Evolutionary conservation across 2,329 filamentous ascomycete genomes (phyloP).

Genomic region (Fusarium avenaceum): DNA sequence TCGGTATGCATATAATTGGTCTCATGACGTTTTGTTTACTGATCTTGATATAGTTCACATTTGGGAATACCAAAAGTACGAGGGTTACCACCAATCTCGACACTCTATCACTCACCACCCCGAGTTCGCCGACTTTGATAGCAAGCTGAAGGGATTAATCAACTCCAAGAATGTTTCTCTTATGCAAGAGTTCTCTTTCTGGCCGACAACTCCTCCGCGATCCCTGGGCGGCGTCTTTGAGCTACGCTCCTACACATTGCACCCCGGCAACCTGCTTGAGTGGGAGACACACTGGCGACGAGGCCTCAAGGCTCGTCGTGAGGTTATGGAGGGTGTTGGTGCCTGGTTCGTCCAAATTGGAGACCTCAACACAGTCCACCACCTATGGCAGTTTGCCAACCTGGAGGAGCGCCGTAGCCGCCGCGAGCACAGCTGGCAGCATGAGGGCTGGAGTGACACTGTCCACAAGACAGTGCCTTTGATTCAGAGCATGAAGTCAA

Average conservation of each 20-base stretch:
- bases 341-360: constrained; percentile 99
- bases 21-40: constrained; percentile 16
- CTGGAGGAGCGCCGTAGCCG: constrained; percentile 91
- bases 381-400: constrained; percentile 98
- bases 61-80: constrained; percentile 98
- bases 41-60: constrained; percentile 84
- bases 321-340: constrained; percentile 98
- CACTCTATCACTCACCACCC: constrained; percentile 86
- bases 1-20: constrained; percentile 71
- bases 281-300: constrained; percentile 99
- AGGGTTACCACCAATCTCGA: constrained; percentile 93
- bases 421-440: constrained; percentile 93
- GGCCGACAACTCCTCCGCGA: constrained; percentile 93
- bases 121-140: constrained; percentile 86
- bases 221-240: constrained; percentile 94
- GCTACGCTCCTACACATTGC: constrained; percentile 94
- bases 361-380: constrained; percentile 96
- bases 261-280: constrained; percentile 94
- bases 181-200: constrained; percentile 99
- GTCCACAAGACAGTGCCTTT: constrained; percentile 98
- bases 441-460: constrained; percentile 96
- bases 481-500: constrained; percentile 96
- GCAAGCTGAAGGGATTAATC: constrained; percentile 87
- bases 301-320: constrained; percentile 87
- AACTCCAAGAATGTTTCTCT: constrained; percentile 86